Percentiles rank a stretch among this genome's conserved stretches.
Evolutionary conservation across 495 filamentous ascomycete genomes (phyloP).

Genomic region (Aspergillus heteromorphus): DNA sequence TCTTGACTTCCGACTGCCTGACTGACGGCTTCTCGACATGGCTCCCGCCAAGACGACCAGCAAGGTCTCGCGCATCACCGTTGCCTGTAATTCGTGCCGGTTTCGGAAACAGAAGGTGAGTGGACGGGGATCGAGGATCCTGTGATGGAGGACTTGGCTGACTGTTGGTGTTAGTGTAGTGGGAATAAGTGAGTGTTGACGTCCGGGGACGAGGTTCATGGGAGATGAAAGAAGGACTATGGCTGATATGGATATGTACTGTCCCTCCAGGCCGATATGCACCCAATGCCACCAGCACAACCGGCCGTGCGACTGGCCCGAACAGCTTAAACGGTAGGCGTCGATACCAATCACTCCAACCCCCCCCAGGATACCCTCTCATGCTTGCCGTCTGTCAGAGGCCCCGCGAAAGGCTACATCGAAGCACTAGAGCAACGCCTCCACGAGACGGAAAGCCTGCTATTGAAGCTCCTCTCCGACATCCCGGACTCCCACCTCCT

Average conservation of each 20-base stretch:
- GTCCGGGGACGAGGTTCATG: too few relatives aligned
- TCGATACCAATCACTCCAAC: not conserved
- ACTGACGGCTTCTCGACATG: too few relatives aligned
- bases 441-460: constrained; percentile 30
- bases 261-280: constrained; percentile 27
- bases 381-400: constrained; percentile 12
- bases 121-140: too few relatives aligned
- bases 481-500: constrained; percentile 30
- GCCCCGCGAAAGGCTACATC: constrained; percentile 37
- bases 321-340: constrained; percentile 33
- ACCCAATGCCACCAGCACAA: constrained; percentile 32
- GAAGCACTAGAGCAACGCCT: constrained; percentile 37
- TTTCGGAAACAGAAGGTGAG: constrained; percentile 37
- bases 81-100: constrained; percentile 34
- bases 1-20: too few relatives aligned
- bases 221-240: too few relatives aligned
- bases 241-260: not conserved
- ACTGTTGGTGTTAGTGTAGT: constrained; percentile 26
- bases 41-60: constrained; percentile 15
- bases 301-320: constrained; percentile 35
- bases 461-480: constrained; percentile 28
- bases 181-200: constrained; percentile 34
- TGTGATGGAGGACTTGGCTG: too few relatives aligned
- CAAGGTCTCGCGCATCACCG: constrained; percentile 28
- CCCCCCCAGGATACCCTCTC: too few relatives aligned